Percentiles rank a stretch among this genome's conserved stretches.
phyloP scores from a whole-genome alignment of 1,284 basidiomycete species.

The Ganoderma leucocontextum region DNA sequence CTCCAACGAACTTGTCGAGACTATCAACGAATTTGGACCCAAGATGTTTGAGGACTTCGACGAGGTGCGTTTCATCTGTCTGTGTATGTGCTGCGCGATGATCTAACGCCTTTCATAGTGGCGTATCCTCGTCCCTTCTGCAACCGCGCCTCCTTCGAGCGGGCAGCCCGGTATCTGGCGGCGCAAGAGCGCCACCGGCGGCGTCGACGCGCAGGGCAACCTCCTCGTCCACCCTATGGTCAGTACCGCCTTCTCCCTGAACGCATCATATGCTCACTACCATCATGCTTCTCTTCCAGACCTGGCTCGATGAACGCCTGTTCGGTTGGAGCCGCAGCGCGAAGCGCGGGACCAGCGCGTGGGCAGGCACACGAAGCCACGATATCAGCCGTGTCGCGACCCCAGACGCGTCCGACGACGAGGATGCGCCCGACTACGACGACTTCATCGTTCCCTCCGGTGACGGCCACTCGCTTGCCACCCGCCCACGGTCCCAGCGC shows the following conservation, averaged over 20 bases:
- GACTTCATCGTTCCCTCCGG: conserved; percentile 72
- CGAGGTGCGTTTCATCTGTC: conserved; percentile 55
- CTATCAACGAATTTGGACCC: conserved; percentile 93
- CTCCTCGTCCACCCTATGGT: conserved; percentile 85
- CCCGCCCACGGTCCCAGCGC: conserved; percentile 68
- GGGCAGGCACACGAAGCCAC: conserved; percentile 67
- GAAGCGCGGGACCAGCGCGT: conserved; percentile 76
- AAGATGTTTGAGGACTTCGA: conserved; percentile 91
- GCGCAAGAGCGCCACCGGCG: conserved; percentile 76
- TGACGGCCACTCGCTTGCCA: conserved; percentile 47
- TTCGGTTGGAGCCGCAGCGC: conserved; percentile 91
- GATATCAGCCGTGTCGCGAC: conserved; percentile 72
- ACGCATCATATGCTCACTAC: neutral
- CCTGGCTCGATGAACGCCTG: conserved; percentile 92
- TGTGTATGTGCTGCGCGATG: neutral
- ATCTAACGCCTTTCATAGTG: conserved; percentile 53
- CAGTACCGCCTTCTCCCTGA: conserved; percentile 26
- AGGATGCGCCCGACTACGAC: conserved; percentile 84
- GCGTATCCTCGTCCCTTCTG: conserved; percentile 85
- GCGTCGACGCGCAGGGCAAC: conserved; percentile 82
- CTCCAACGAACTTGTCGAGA: conserved; percentile 86
- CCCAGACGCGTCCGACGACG: conserved; percentile 77
- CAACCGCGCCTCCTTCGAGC: conserved; percentile 81
- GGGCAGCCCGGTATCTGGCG: conserved; percentile 76
- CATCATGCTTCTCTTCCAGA: conserved; percentile 47